Evolutionary conservation across 2,329 filamentous ascomycete species (phyloP), one percentile per base, ranked within the genome.

Genomic region (Colletotrichum sp.): DNA sequence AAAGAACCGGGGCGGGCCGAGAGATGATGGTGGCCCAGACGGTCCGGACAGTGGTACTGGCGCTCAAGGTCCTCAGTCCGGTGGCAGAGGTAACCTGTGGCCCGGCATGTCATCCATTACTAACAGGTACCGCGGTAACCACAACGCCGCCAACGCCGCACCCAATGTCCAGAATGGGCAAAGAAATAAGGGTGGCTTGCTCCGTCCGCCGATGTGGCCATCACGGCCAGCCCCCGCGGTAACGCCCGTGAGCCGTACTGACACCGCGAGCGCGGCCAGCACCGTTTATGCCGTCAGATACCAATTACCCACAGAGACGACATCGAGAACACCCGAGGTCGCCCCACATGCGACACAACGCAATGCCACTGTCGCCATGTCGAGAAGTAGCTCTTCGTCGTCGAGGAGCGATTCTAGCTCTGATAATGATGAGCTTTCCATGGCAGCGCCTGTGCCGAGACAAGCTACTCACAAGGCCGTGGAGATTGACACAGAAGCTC

Each of bases 221-320:
- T 82, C 90, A 77, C 84, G 91, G n/a, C 91, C 91, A 55, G 84
- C 88, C 8, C 87, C 89, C 44, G 88, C 88, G 36, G 87, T 87
- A 4, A 92, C 91, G 0, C 91, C 91, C 0, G 82, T 92, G 59
- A 93, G 91, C 80, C 87, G 91, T 77, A 91, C 91, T 21, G 91
- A 93, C 76, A 93, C 92, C 2, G 88, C 90, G 21, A 93, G 91
- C 79, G 91, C 90, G 1, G 91, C 91, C 60, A 93, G 91, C 81
- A 93, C 92, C 2, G 89, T 91, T 5, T 94, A 94, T 77, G 90
- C 91, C 8, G 87, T 93, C 44, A 87, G 91, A 69, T 93, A 93
- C 78, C 91, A 92, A 71, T 87, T 90, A 13, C 85, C 90, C 8
- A 89, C 90, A 3, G 92, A 92, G 73, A 86, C 87, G 18, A 86